Conservation (phyloP, 2,329 filamentous ascomycete genomes). For the Apiospora saccharicola region DNA sequence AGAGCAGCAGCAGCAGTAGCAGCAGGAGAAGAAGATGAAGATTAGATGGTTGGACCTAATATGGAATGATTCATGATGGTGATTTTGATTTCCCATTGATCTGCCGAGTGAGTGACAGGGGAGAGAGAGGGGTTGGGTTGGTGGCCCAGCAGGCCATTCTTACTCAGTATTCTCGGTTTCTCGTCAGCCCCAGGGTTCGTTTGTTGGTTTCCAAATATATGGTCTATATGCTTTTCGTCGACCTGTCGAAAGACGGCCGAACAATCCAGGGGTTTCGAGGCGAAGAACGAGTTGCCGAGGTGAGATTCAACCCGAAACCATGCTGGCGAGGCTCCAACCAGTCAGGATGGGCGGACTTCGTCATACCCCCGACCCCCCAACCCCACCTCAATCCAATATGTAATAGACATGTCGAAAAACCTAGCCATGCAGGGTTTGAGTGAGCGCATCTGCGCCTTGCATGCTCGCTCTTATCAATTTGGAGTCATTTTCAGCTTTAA, state of each 20-base stretch:
- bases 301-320: not conserved
- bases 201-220: not conserved
- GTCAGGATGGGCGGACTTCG: not conserved
- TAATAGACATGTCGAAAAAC: not conserved
- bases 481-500: not conserved
- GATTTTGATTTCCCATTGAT: not conserved
- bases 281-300: slow-evolving; percentile 5
- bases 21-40: not conserved
- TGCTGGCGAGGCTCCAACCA: slow-evolving; percentile 2
- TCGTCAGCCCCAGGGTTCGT: slow-evolving; percentile 1
- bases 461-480: not conserved
- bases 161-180: not conserved
- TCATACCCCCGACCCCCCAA: not conserved
- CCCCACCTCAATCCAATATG: slow-evolving; percentile 2
- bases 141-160: not conserved
- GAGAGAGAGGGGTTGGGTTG: not conserved
- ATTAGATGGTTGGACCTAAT: not conserved
- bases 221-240: not conserved
- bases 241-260: not conserved
- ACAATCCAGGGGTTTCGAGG: not conserved
- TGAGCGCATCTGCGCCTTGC: not conserved
- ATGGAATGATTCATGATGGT: slow-evolving; percentile 10
- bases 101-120: not conserved
- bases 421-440: slow-evolving; percentile 5
- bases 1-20: not conserved